These are phyloP conservation scores for Phaffomyces thermotolerans DNA, from an alignment of 805 yeast species.

Conservation along the genomic window DNA sequence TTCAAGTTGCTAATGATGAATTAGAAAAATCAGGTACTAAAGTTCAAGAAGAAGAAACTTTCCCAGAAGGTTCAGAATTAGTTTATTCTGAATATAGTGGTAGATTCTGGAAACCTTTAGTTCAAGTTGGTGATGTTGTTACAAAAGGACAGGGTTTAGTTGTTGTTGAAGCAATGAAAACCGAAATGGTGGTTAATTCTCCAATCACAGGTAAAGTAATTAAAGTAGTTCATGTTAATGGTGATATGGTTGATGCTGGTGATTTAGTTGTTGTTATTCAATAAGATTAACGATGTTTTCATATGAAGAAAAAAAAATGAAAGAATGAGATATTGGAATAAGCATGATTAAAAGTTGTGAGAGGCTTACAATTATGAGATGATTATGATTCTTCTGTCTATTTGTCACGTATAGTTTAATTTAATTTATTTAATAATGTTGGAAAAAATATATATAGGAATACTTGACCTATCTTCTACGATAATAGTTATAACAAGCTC, in stretches of 20 bases:
- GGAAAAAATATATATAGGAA: too few relatives aligned
- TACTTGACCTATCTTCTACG: too few relatives aligned
- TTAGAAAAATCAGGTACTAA: conserved; percentile 45
- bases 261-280: conserved; percentile 83
- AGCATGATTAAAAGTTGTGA: not conserved
- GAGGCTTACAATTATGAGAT: not conserved
- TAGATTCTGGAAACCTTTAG: conserved; percentile 91
- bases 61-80: conserved; percentile 71
- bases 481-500: too few relatives aligned
- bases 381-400: not conserved
- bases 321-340: not conserved
- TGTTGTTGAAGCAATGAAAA: conserved; percentile 97
- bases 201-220: conserved; percentile 64
- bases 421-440: not conserved
- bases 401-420: not conserved
- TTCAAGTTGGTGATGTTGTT: conserved; percentile 69
- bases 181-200: conserved; percentile 86
- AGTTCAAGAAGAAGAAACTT: conserved; percentile 42
- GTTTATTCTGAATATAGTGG: conserved; percentile 96
- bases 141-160: conserved; percentile 70
- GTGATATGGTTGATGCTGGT: conserved; percentile 97
- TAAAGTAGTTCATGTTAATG: conserved; percentile 71
- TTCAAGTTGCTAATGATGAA: conserved; percentile 75
- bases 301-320: not conserved
- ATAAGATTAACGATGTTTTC: conserved; percentile 16